Conservation (phyloP, 192 early-diverging fungal genomes). For the Borealophlyctis nickersoniae region DNA sequence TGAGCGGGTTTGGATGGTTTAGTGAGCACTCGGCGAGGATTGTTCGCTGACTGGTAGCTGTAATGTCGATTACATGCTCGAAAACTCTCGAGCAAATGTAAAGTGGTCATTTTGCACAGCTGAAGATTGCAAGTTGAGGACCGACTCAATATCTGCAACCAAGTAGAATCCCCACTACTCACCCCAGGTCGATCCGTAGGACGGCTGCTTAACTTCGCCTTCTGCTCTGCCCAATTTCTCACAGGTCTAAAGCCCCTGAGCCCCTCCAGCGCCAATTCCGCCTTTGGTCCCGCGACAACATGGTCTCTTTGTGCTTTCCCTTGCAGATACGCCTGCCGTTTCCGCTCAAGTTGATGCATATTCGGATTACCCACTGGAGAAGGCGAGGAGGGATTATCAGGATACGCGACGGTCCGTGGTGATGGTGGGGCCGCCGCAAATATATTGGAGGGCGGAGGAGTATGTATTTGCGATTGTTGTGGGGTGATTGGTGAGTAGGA, state of each 20-base stretch:
- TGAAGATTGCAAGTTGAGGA: neutral
- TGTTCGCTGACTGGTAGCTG: slow-evolving; percentile 70
- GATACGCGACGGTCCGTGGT: neutral
- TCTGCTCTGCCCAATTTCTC: slow-evolving; percentile 10
- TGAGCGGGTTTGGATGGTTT: slow-evolving; percentile 86
- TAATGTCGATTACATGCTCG: slow-evolving; percentile 77
- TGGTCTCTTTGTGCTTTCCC: slow-evolving; percentile 6
- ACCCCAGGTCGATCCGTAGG: slow-evolving; percentile 4
- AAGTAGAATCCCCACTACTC: neutral
- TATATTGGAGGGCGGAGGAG: neutral
- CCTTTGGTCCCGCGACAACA: slow-evolving; percentile 11
- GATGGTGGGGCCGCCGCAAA: neutral
- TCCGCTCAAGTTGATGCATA: slow-evolving; percentile 24
- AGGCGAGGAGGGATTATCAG: slow-evolving; percentile 19
- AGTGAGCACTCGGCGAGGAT: slow-evolving; percentile 88
- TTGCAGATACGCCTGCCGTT: slow-evolving; percentile 18
- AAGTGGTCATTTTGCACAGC: slow-evolving; percentile 5
- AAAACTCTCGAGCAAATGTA: slow-evolving; percentile 68
- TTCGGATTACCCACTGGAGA: slow-evolving; percentile 15
- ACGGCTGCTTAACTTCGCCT: neutral
- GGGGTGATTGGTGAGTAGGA: neutral
- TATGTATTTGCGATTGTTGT: neutral
- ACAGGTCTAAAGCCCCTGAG: slow-evolving; percentile 6
- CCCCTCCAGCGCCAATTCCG: neutral
- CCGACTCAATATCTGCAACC: slow-evolving; percentile 1